Evolutionary conservation across 2,329 filamentous ascomycete genomes (phyloP).

Genomic region (Colletotrichum cuscutae): DNA sequence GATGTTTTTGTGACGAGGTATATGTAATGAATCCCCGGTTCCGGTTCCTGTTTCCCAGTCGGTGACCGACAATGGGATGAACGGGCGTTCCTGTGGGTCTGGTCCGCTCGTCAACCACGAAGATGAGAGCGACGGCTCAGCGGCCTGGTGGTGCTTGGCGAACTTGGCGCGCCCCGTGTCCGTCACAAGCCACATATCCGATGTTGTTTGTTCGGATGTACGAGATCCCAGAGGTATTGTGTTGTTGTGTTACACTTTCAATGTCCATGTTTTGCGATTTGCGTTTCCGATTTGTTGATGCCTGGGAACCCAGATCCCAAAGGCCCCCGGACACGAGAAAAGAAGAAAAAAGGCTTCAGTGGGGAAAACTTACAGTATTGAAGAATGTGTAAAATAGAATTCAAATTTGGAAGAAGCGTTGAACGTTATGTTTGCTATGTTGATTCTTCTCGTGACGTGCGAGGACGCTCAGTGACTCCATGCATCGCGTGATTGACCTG

Average conservation of each 20-base stretch:
- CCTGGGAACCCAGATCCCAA: not conserved
- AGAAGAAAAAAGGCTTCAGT: not conserved
- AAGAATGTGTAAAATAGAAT: not conserved
- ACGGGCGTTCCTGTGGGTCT: not conserved
- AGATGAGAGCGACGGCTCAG: not conserved
- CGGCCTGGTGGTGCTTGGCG: not conserved
- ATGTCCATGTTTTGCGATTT: not conserved
- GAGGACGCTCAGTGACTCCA: not conserved
- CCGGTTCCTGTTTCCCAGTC: not conserved
- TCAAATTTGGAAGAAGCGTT: not conserved
- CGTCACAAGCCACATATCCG: not conserved
- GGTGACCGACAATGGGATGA: constrained; percentile 25
- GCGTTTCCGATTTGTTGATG: not conserved
- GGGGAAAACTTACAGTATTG: not conserved
- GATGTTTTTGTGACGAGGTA: not conserved
- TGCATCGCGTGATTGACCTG: not conserved
- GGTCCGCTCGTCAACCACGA: not conserved
- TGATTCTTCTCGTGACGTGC: not conserved
- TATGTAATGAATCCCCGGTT: not conserved
- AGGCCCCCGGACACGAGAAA: not conserved
- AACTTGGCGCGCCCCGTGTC: not conserved
- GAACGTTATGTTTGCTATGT: not conserved
- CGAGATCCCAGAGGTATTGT: not conserved
- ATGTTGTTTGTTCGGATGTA: not conserved
- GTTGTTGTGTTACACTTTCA: not conserved